Evolutionary conservation across 176 grass and related monocot species (phyloP).

Genomic region (Pharus latifolius): DNA sequence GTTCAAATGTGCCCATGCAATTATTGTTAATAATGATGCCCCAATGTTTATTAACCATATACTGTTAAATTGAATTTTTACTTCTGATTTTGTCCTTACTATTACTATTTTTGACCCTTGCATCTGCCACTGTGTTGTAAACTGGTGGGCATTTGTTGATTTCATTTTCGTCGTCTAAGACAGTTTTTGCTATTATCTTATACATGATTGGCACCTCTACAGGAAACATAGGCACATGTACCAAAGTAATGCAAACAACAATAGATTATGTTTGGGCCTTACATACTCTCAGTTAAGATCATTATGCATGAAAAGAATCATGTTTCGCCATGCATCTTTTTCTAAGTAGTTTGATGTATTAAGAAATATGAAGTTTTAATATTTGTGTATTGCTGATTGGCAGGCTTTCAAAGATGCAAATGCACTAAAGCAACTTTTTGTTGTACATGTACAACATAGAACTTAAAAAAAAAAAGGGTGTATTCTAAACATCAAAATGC

Average conservation of each 20-base stretch:
- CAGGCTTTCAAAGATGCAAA: no score
- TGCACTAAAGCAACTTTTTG: no score
- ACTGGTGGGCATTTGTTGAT: no score
- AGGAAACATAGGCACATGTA: not conserved
- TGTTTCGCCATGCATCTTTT: not conserved
- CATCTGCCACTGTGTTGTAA: no score
- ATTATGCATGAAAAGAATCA: not conserved
- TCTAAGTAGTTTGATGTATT: not conserved
- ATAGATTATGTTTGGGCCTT: not conserved
- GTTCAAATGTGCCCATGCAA: not conserved
- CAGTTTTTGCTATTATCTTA: not conserved
- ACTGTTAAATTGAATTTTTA: not conserved
- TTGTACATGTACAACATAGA: no score
- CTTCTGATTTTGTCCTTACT: not conserved
- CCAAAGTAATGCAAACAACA: not conserved
- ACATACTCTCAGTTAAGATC: not conserved
- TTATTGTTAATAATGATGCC: not conserved
- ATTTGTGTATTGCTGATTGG: not conserved
- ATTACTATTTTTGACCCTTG: not conserved
- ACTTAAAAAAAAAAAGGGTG: no score
- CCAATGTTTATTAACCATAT: not conserved
- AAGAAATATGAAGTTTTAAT: not conserved
- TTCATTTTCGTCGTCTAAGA: not conserved
- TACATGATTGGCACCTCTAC: not conserved
- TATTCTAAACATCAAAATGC: no score